Conservation (phyloP, 2,329 filamentous ascomycete genomes). For the Alternaria ventricosa region DNA sequence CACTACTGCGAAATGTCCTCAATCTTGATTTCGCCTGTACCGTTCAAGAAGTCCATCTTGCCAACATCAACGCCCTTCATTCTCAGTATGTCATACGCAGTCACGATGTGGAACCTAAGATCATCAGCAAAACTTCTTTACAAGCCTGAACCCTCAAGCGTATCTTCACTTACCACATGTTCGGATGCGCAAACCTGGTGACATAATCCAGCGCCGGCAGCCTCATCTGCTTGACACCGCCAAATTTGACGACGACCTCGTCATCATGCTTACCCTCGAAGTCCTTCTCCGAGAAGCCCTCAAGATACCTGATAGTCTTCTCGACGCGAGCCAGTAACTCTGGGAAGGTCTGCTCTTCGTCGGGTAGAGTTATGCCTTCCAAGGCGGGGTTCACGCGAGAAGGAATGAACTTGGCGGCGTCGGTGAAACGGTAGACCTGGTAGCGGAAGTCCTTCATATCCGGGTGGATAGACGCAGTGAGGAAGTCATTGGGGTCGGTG, state of each 20-base stretch:
- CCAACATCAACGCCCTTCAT: slow-evolving; percentile 67
- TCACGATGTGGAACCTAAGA: slow-evolving; percentile 65
- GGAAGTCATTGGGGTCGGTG: slow-evolving; percentile 45
- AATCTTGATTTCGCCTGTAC: slow-evolving; percentile 10
- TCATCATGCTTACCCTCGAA: slow-evolving; percentile 54
- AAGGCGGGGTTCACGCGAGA: slow-evolving; percentile 47
- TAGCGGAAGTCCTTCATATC: slow-evolving; percentile 60
- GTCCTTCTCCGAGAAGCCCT: slow-evolving; percentile 50
- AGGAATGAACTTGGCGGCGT: slow-evolving; percentile 52
- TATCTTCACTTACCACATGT: slow-evolving; percentile 55
- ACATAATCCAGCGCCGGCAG: slow-evolving; percentile 58
- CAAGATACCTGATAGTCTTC: slow-evolving; percentile 56
- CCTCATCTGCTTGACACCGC: slow-evolving; percentile 40
- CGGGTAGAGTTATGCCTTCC: slow-evolving; percentile 43
- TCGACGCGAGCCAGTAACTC: slow-evolving; percentile 58
- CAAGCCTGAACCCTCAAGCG: background rate
- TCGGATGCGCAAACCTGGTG: slow-evolving; percentile 60
- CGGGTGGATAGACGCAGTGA: slow-evolving; percentile 52
- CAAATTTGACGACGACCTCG: slow-evolving; percentile 48
- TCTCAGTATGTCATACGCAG: slow-evolving; percentile 66
- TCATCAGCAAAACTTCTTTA: background rate
- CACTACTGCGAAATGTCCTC: background rate
- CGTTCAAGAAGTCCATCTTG: slow-evolving; percentile 63
- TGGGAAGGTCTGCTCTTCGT: slow-evolving; percentile 58
- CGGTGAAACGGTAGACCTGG: slow-evolving; percentile 56